phyloP scores from a whole-genome alignment of 768 basidiomycete species.

The Tricholomella constricta region DNA sequence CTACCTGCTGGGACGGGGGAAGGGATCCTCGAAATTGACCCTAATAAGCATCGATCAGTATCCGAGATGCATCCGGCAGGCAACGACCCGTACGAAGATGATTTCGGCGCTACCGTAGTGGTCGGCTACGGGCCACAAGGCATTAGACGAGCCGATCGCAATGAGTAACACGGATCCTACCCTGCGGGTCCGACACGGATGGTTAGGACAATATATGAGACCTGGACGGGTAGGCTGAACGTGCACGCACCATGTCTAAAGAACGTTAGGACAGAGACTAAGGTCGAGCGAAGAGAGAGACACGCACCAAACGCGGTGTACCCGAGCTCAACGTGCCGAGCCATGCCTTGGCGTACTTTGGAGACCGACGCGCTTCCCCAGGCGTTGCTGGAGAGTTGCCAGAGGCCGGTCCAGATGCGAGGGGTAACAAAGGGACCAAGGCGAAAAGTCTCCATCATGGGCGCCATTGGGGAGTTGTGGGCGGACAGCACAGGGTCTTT shows the following conservation, averaged over 20 bases:
- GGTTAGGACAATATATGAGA: neutral
- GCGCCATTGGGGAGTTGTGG: slow-evolving; percentile 4
- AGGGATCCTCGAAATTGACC: slow-evolving; percentile 65
- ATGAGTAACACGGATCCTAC: neutral
- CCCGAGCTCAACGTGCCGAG: slow-evolving; percentile 57
- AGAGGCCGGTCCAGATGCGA: slow-evolving; percentile 76
- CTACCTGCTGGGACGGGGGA: slow-evolving; percentile 39
- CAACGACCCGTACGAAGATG: slow-evolving; percentile 59
- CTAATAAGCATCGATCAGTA: slow-evolving; percentile 36
- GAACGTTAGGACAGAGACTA: neutral
- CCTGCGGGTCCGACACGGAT: slow-evolving; percentile 7
- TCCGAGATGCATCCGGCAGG: slow-evolving; percentile 8
- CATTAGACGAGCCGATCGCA: neutral
- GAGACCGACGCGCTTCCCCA: slow-evolving; percentile 76
- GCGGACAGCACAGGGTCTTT: neutral
- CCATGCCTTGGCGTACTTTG: slow-evolving; percentile 70
- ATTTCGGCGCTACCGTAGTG: slow-evolving; percentile 86
- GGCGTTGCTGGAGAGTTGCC: slow-evolving; percentile 85
- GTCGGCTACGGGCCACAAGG: slow-evolving; percentile 53
- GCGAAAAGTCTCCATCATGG: slow-evolving; percentile 47
- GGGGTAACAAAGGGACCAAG: slow-evolving; percentile 62
- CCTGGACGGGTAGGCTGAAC: neutral
- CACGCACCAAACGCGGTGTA: slow-evolving; percentile 64
- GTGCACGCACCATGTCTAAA: slow-evolving; percentile 56
- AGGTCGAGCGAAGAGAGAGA: neutral